Percentiles rank a stretch among this genome's conserved stretches.
These are phyloP conservation scores for Arthrobotrys pseudoclavata DNA, from an alignment of 2,329 filamentous ascomycete genomes.

Conservation along the genomic window DNA sequence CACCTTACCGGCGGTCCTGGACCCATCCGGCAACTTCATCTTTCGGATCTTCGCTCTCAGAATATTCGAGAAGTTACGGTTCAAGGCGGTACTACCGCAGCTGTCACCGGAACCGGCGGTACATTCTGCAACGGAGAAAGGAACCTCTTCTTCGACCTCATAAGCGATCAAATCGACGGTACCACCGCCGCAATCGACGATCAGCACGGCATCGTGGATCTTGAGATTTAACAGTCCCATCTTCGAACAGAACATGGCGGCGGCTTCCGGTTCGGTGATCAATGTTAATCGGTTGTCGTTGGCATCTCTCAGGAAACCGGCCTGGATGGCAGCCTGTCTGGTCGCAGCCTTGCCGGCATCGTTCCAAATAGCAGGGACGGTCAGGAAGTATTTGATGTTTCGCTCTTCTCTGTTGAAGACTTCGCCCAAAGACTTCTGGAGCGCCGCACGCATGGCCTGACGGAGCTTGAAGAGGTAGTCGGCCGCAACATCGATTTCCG, in stretches of 20 bases:
- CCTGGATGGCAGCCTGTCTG: conserved; percentile 93
- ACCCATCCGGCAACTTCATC: conserved; percentile 98
- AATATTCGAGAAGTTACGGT: conserved; percentile 98
- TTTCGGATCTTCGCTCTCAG: conserved; percentile 97
- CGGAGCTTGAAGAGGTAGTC: conserved; percentile 99
- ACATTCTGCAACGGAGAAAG: conserved; percentile 96
- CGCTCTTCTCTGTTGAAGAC: conserved; percentile 98
- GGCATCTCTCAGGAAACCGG: conserved; percentile 94
- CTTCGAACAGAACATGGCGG: conserved; percentile 97
- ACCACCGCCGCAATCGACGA: conserved; percentile 97
- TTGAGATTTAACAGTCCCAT: conserved; percentile 95
- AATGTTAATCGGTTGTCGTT: conserved; percentile 96
- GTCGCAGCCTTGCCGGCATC: conserved; percentile 98
- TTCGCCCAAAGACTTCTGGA: conserved; percentile 96
- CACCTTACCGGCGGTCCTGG: conserved; percentile 96
- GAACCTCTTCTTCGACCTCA: conserved; percentile 96
- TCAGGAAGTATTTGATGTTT: conserved; percentile 97
- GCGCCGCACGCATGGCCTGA: conserved; percentile 93
- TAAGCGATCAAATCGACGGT: conserved; percentile 99
- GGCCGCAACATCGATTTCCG: conserved; percentile 98
- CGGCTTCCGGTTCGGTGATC: conserved; percentile 95
- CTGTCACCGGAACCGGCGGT: conserved; percentile 97
- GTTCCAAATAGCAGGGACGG: conserved; percentile 99
- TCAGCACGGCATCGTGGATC: conserved; percentile 97
- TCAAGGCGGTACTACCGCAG: conserved; percentile 96